phyloP scores from a whole-genome alignment of 2,329 filamentous ascomycete species.

The Fusarium palustre region DNA sequence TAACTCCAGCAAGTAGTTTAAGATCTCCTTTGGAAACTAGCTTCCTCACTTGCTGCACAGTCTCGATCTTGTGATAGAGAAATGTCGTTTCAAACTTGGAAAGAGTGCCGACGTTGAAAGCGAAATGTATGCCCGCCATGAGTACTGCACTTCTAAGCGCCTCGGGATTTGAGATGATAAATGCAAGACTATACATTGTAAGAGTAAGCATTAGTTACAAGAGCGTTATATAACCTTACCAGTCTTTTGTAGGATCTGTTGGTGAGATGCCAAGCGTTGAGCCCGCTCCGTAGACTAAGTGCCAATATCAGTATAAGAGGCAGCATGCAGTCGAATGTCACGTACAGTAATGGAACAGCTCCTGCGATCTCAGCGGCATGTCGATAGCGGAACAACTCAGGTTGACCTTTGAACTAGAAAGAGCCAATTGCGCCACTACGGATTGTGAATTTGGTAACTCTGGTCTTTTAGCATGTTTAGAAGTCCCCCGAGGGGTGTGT shows the following conservation, averaged over 20 bases:
- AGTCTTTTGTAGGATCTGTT: not conserved
- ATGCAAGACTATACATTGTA: not conserved
- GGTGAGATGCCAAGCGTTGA: not conserved
- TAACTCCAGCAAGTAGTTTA: not conserved
- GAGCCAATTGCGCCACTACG: not conserved
- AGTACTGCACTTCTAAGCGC: slow-evolving; percentile 18
- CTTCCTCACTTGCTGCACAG: slow-evolving; percentile 13
- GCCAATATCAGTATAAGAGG: accelerated
- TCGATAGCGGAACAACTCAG: slow-evolving; percentile 5
- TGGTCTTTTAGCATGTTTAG: not conserved
- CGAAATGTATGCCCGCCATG: slow-evolving; percentile 21
- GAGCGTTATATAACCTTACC: not conserved
- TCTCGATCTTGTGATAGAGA: slow-evolving; percentile 16
- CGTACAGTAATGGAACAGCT: slow-evolving; percentile 29
- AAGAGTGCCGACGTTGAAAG: slow-evolving; percentile 8
- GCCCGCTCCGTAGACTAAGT: not conserved
- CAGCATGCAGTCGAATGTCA: too few species aligned
- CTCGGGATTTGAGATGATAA: slow-evolving; percentile 4
- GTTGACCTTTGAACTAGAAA: not conserved
- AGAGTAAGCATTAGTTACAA: accelerated
- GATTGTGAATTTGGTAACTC: not conserved
- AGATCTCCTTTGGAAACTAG: not conserved
- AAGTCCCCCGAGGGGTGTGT: not conserved
- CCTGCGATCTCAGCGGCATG: slow-evolving; percentile 23
- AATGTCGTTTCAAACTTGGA: slow-evolving; percentile 17